Evolutionary conservation across 768 basidiomycete genomes (phyloP), one percentile per base, ranked within the genome.

Genomic region (Psilocybe subaeruginosa): DNA sequence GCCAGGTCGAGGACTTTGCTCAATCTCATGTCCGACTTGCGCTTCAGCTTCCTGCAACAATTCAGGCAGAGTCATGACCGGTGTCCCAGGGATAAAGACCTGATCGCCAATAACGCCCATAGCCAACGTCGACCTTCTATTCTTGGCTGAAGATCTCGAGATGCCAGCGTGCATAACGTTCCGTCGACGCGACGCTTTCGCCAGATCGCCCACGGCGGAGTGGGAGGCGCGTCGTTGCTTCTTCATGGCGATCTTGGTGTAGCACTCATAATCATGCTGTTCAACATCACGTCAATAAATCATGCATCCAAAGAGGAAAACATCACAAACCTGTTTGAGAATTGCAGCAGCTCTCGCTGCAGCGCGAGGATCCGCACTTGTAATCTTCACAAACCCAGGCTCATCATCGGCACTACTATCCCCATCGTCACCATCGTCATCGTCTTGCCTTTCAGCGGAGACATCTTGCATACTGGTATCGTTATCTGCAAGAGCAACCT

Each of bases 311-410:
- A 59, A 17, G 14, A 51, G 47, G 19, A 60, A 39, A 43, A 55
- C 4, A 56, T 48, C 11, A 72, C 85, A n/a, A 52, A 93, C 93
- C 81, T 92, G 83, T 74, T 91, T 94, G 66, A 97, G 78, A 60
- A 97, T 95, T 0, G 95, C 95, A 35, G 93, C 95, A n/a, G 95
- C 95, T 51, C 92, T 79, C 2, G 95, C 95, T 49, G 95, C 95
- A 16, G 93, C 93, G 60, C 82, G 81, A 2, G 95, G 92, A 72
- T 97, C 92, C 19, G 86, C 84, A 60, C 92, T 93, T 2, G 88
- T 88, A 62, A 97, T 91, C 76, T 92, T 90, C 64, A 97, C 86
- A 4, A 96, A 77, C n/a, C 83, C 83, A 12, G 77, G 73, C 52
- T 85, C 83, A 16, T 79, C 77, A 4, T 76, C 76, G 48, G 77